Evolutionary conservation across 2,329 filamentous ascomycete species (phyloP).

Genomic region (Saccharata proteae): DNA sequence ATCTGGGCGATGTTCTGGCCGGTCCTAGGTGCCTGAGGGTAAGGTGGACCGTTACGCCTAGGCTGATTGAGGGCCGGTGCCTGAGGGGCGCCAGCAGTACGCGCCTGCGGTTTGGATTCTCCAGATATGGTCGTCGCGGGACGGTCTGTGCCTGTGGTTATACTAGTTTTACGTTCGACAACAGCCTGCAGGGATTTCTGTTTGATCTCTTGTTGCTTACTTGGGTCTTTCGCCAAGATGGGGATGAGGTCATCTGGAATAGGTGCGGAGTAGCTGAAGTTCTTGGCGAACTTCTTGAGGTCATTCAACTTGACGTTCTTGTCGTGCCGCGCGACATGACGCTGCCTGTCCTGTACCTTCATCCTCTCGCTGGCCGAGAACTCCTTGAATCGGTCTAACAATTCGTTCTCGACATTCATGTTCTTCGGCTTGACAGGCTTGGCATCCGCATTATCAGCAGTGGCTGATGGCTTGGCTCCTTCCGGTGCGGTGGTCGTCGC

Average conservation of each 20-base stretch:
- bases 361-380: constrained; percentile 52
- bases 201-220: constrained; percentile 85
- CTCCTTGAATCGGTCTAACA: constrained; percentile 51
- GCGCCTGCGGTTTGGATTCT: constrained; percentile 21
- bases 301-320: constrained; percentile 90
- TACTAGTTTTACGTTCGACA: constrained; percentile 36
- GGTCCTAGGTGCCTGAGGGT: constrained; percentile 7
- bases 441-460: constrained; percentile 9
- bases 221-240: constrained; percentile 93
- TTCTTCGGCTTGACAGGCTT: constrained; percentile 35
- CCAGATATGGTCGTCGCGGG: constrained; percentile 23
- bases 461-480: constrained; percentile 12
- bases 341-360: constrained; percentile 43
- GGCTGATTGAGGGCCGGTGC: constrained; percentile 23
- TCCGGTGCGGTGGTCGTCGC: constrained; percentile 9
- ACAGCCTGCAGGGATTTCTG: constrained; percentile 72
- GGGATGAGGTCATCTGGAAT: constrained; percentile 85
- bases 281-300: constrained; percentile 85
- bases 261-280: constrained; percentile 87
- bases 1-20: constrained; percentile 27
- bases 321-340: constrained; percentile 50
- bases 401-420: constrained; percentile 47
- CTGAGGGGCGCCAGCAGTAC: constrained; percentile 18
- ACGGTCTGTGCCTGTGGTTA: constrained; percentile 21
- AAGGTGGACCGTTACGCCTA: constrained; percentile 4